Percentiles rank a stretch among this genome's conserved stretches.
phyloP scores from a whole-genome alignment of 371 early-diverging fungal genomes.

The Batkoa obscura region DNA sequence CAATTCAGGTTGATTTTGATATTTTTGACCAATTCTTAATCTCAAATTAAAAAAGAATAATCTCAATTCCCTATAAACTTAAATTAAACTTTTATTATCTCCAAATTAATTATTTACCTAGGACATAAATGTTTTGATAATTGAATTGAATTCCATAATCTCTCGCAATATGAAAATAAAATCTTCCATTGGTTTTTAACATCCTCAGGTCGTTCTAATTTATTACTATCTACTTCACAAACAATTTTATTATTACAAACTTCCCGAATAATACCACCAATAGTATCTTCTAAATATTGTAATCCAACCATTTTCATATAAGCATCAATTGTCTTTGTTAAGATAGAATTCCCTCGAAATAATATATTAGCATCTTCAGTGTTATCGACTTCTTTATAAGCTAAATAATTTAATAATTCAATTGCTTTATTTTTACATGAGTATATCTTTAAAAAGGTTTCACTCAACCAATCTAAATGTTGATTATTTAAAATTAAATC shows the following conservation, averaged over 20 bases:
- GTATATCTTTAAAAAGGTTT: conserved; percentile 28
- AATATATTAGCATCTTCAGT: conserved; percentile 15
- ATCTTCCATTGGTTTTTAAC: conserved; percentile 21
- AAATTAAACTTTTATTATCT: no score
- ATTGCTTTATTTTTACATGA: conserved; percentile 21
- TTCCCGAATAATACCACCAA: conserved; percentile 35
- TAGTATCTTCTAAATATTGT: conserved; percentile 43
- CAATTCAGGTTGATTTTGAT: conserved; percentile 6
- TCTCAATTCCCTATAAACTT: conserved; percentile 15
- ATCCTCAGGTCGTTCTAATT: conserved; percentile 10
- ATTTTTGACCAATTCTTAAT: conserved; percentile 13
- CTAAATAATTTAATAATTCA: conserved; percentile 31
- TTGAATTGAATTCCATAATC: conserved; percentile 24
- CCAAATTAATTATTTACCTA: background rate
- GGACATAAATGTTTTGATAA: conserved; percentile 18
- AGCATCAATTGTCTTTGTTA: conserved; percentile 59
- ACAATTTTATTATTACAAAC: conserved; percentile 29
- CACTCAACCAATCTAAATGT: conserved; percentile 32
- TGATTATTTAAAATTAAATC: conserved; percentile 19
- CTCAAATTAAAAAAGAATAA: conserved; percentile 30
- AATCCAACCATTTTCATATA: conserved; percentile 61
- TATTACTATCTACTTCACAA: conserved; percentile 26
- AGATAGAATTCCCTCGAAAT: conserved; percentile 50
- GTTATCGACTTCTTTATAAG: conserved; percentile 28
- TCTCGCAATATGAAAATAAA: conserved; percentile 16